Base-by-base conservation (phyloP, 2,329 filamentous ascomycete genomes). In the Botrytis fabae region DNA sequence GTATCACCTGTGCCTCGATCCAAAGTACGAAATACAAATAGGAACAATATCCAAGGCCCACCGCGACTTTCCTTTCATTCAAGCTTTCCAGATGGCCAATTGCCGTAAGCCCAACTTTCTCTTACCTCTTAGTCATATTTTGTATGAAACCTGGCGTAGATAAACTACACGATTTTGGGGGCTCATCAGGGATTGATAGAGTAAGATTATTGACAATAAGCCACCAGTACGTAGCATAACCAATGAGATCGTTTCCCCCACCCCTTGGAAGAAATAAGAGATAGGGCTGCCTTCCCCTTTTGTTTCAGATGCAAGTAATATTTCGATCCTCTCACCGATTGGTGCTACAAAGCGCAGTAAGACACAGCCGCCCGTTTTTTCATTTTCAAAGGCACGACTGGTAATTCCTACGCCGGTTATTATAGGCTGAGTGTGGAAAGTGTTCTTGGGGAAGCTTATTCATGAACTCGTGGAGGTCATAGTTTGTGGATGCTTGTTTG, bases 201-300 rank as follows among this genome's bases (percentile, higher is more conserved):
- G 16, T 22, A 38, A 44, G 40, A 54, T 42, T 48, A 12, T 25
- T 48, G 38, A 68, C 9, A 57, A 40, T 42, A 25, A 38, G 35
- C 64, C 64, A 68, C 48, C 46, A 42, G 1, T n/a, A 20, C 22
- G n/a, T 9, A 22, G n/a, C 9, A 18, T n/a, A 14, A 14, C 48
- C 64, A 57, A 68, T 68, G 2, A 68, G 2, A 57, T 3, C 20
- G 9, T 25, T 3, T 1, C 6, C 18, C 9, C 18, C 18, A n/a
- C 64, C 35, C 48, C 48, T 18, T 42, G 10, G 10, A 25, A 42
- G 25, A 25, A 57, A 69, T 57, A 69, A 69, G 65, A 38, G 65
- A 69, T 69, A 69, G n/a, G 65, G 65, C 65, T 69, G 18, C 7
- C 48, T 69, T 32, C 48, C 35, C 65, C 48, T 57, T 57, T 69